Conservation (phyloP, 83 land plant genomes). For the Picea engelmannii region DNA sequence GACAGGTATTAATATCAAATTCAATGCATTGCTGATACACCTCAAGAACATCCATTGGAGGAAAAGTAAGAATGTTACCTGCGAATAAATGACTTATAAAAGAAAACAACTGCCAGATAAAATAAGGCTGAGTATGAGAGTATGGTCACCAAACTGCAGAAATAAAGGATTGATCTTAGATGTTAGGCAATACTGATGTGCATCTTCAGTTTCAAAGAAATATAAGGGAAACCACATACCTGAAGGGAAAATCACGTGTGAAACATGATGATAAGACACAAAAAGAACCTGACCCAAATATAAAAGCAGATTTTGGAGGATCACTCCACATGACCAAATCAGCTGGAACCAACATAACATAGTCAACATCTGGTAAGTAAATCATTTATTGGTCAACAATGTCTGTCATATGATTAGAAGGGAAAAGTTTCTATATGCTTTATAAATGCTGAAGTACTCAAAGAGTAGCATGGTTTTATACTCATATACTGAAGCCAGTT, state of each 20-base stretch:
- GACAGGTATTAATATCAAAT: background rate
- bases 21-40: background rate
- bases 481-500: constrained; percentile 16
- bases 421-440: no score
- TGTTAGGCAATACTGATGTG: background rate
- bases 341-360: background rate
- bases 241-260: constrained; percentile 41
- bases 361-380: background rate
- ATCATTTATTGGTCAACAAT: background rate
- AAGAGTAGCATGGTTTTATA: background rate
- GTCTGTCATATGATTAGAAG: background rate
- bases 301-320: constrained; percentile 58
- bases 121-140: constrained; percentile 46
- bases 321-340: constrained; percentile 76
- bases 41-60: background rate
- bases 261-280: constrained; percentile 65
- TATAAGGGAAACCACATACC: constrained; percentile 31
- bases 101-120: constrained; percentile 45
- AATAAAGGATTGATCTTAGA: background rate
- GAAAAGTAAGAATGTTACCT: constrained; percentile 26
- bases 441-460: no score
- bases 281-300: constrained; percentile 70
- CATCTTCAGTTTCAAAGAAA: background rate
- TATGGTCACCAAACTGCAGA: constrained; percentile 48
- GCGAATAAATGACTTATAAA: constrained; percentile 42